phyloP scores from a whole-genome alignment of 441 rosid genomes.

The Populus hybrid region DNA sequence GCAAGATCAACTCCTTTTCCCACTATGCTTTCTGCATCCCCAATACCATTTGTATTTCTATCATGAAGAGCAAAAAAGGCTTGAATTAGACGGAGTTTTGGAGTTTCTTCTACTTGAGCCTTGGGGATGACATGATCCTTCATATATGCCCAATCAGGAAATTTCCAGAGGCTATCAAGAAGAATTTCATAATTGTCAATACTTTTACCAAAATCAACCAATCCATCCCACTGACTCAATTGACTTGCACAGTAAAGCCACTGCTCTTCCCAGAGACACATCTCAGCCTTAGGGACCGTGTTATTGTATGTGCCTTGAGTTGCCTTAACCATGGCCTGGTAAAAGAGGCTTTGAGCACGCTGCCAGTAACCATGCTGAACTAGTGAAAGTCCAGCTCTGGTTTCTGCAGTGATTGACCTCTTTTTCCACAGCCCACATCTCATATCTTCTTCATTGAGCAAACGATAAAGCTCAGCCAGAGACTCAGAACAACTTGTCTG shows the following conservation, averaged over 20 bases:
- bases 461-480: constrained; percentile 91
- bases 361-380: constrained; percentile 99
- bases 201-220: constrained; percentile 92
- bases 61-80: constrained; percentile 94
- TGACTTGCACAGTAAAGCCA: constrained; percentile 95
- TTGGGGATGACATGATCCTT: constrained; percentile 94
- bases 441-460: constrained; percentile 98
- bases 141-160: constrained; percentile 94
- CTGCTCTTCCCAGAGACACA: constrained; percentile 99
- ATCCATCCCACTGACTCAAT: constrained; percentile 97
- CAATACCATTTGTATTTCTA: constrained; percentile 69
- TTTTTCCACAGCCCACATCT: constrained; percentile 98
- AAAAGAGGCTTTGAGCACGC: constrained; percentile 89
- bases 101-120: constrained; percentile 98
- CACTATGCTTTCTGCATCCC: constrained; percentile 83
- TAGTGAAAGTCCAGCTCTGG: constrained; percentile 93
- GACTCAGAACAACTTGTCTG: constrained; percentile 94
- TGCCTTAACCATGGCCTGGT: constrained; percentile 97
- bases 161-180: constrained; percentile 94
- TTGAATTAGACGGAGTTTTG: constrained; percentile 89
- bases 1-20: constrained; percentile 97
- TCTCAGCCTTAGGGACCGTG: constrained; percentile 94
- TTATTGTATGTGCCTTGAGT: constrained; percentile 98
- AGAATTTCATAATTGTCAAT: constrained; percentile 91
- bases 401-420: constrained; percentile 59